Conservation (phyloP, 331 rosid species). For the Quercus lobata region DNA sequence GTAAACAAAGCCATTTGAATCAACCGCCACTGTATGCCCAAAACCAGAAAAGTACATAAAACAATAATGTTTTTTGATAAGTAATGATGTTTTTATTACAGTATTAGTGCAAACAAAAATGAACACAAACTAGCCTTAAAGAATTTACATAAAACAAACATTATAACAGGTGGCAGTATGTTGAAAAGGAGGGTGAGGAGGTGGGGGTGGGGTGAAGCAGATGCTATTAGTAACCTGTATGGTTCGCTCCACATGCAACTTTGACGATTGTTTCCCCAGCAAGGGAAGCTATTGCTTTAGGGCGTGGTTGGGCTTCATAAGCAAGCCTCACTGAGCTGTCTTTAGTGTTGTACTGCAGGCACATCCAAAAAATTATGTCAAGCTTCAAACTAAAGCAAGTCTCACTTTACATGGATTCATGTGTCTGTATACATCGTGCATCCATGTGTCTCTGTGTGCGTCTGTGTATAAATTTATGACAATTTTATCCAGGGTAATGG, state of each 20-base stretch:
- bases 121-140: no score
- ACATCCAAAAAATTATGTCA: constrained; percentile 33
- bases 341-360: constrained; percentile 83
- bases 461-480: neutral
- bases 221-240: constrained; percentile 50
- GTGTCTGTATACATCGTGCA: neutral
- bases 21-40: constrained; percentile 76
- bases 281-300: constrained; percentile 79
- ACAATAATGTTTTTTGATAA: neutral
- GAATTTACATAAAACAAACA: neutral
- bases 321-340: constrained; percentile 92
- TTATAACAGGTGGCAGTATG: neutral
- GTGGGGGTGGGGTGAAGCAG: constrained; percentile 1
- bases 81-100: no score
- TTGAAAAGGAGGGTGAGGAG: neutral
- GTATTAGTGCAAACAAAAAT: no score
- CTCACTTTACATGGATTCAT: neutral
- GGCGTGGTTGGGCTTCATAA: constrained; percentile 97
- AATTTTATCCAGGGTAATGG: neutral
- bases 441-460: neutral
- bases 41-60: constrained; percentile 11
- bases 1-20: constrained; percentile 66
- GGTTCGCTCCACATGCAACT: constrained; percentile 93
- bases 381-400: constrained; percentile 1
- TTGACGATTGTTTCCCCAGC: constrained; percentile 80